A percentile compares a stretch with the other conserved stretches of the same genome.
Evolutionary conservation across 2,329 filamentous ascomycete species (phyloP).

Genomic region (Ramichloridium luteum): DNA sequence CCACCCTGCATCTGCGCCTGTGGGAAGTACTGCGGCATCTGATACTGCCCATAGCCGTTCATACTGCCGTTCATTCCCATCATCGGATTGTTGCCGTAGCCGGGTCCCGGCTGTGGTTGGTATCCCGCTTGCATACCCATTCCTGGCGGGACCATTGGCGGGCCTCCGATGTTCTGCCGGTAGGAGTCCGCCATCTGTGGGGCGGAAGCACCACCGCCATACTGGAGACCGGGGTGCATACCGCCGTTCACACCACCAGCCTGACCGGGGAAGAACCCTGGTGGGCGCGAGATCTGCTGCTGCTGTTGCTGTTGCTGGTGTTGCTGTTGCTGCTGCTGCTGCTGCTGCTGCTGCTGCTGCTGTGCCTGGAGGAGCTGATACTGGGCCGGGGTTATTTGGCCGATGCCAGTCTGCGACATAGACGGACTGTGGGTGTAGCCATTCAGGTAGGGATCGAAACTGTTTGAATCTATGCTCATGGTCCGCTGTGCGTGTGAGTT

Average conservation of each 20-base stretch:
- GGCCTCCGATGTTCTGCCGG: conserved; percentile 26
- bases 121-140: conserved; percentile 20
- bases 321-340: conserved; percentile 49
- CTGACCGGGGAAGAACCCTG: conserved; percentile 21
- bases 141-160: conserved; percentile 30
- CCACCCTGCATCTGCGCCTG: conserved; percentile 14
- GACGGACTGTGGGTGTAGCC: conserved; percentile 27
- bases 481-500: conserved; percentile 32
- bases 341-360: conserved; percentile 31
- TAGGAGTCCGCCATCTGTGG: conserved; percentile 30
- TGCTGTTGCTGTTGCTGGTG: conserved; percentile 38
- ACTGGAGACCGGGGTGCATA: conserved; percentile 14
- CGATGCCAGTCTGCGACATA: conserved; percentile 24
- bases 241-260: conserved; percentile 12
- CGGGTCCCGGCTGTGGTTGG: conserved; percentile 14
- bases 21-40: conserved; percentile 13
- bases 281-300: conserved; percentile 22
- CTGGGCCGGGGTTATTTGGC: conserved; percentile 35
- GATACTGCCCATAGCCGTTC: conserved; percentile 19
- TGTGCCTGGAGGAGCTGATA: conserved; percentile 42
- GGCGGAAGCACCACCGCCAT: conserved; percentile 17
- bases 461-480: conserved; percentile 38
- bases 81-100: conserved; percentile 15
- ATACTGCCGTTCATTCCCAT: conserved; percentile 18
- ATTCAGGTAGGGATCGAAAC: conserved; percentile 35